phyloP scores from a whole-genome alignment of 257 asterid species.

The Vinca minor region DNA sequence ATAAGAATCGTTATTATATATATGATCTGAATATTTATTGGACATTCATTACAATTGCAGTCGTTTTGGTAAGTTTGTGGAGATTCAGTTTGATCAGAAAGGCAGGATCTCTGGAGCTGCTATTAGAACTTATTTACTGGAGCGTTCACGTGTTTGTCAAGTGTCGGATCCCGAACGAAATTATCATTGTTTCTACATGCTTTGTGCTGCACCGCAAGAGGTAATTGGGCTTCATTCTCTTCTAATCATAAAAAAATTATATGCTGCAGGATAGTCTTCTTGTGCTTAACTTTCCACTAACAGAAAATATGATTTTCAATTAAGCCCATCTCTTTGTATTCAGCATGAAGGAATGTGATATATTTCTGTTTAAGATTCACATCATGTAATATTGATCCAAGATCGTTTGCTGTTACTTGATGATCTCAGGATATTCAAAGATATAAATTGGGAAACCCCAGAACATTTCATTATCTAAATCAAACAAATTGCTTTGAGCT shows the following conservation, averaged over 20 bases:
- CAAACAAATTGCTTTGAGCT: constrained; percentile 79
- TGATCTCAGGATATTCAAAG: constrained; percentile 53
- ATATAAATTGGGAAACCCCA: constrained; percentile 78
- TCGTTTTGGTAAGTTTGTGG: constrained; percentile 99
- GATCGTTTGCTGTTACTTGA: constrained; percentile 16
- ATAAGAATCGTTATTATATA: background rate
- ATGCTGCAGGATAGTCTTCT: too few species aligned
- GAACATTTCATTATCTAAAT: constrained; percentile 86
- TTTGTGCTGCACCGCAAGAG: constrained; percentile 95
- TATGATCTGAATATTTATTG: background rate
- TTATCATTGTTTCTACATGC: constrained; percentile 98
- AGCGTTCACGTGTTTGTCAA: constrained; percentile 99
- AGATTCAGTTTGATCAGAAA: constrained; percentile 80
- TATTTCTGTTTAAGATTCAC: too few species aligned
- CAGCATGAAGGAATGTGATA: background rate
- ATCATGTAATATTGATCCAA: constrained; percentile 4
- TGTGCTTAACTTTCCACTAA: too few species aligned
- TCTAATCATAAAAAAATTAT: too few species aligned
- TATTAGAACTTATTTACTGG: constrained; percentile 94
- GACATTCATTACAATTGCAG: constrained; percentile 36
- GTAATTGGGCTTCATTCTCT: constrained; percentile 29
- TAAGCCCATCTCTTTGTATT: background rate
- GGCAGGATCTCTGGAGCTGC: constrained; percentile 99
- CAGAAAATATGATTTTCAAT: background rate
- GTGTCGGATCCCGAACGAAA: constrained; percentile 98